phyloP scores from a whole-genome alignment of 208 protist genomes.

The Leishmania tropica region DNA sequence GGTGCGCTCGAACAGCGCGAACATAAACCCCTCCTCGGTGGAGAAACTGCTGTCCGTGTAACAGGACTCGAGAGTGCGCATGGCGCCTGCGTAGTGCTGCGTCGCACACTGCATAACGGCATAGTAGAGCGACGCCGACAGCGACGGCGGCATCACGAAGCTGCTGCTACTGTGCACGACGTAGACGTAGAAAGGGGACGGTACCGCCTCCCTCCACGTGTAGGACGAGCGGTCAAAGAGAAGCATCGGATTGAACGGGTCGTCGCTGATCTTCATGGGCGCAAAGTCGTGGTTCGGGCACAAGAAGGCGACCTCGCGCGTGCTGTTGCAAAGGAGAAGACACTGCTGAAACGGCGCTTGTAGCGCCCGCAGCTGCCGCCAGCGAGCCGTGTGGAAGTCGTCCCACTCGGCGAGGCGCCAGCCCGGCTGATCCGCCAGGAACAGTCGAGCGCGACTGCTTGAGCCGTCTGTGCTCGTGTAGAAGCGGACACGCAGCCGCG shows the following conservation, averaged over 20 bases:
- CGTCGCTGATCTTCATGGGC: constrained; percentile 42
- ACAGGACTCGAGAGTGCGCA: constrained; percentile 79
- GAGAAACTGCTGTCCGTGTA: constrained; percentile 72
- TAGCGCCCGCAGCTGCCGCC: constrained; percentile 35
- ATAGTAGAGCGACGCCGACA: constrained; percentile 93
- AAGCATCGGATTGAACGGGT: constrained; percentile 64
- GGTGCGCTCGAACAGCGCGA: constrained; percentile 55
- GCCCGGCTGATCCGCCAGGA: constrained; percentile 75
- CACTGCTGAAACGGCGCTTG: constrained; percentile 64
- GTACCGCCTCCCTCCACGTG: constrained; percentile 73
- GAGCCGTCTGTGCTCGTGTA: constrained; percentile 54
- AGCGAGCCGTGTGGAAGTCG: constrained; percentile 27
- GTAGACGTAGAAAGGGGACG: constrained; percentile 91
- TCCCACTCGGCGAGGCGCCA: constrained; percentile 68
- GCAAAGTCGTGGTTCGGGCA: constrained; percentile 81
- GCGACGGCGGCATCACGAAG: constrained; percentile 87
- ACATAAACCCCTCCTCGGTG: constrained; percentile 76
- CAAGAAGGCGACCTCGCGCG: constrained; percentile 62
- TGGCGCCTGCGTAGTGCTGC: constrained; percentile 80
- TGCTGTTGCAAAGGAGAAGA: constrained; percentile 62
- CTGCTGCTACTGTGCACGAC: constrained; percentile 83
- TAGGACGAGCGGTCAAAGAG: constrained; percentile 76
- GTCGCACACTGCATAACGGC: constrained; percentile 90
- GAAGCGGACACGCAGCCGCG: constrained; percentile 88
- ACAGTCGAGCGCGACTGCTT: constrained; percentile 53